Conservation (phyloP, 371 early-diverging fungal species). For the Mucor circinelloides region DNA sequence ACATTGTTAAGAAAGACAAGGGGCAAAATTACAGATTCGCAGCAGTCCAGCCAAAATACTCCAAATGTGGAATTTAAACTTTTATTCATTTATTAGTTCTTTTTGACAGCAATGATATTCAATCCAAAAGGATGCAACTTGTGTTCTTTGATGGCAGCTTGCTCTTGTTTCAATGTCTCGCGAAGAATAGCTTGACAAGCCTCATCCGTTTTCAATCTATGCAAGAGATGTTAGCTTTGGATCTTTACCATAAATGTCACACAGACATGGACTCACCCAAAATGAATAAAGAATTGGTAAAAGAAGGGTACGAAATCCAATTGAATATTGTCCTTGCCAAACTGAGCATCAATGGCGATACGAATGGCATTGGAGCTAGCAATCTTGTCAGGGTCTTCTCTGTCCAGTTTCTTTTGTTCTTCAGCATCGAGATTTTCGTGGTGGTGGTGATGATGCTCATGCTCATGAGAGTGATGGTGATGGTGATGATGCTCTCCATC, state of each 20-base stretch:
- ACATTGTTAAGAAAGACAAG: not conserved
- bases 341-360: slow-evolving; percentile 10
- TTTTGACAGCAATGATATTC: slow-evolving; percentile 8
- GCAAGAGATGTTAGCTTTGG: not conserved
- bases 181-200: slow-evolving; percentile 12
- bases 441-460: not conserved
- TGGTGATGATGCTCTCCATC: not conserved
- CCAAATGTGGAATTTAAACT: not conserved
- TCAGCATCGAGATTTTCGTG: not conserved
- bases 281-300: slow-evolving; percentile 8
- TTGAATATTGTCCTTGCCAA: slow-evolving; percentile 20
- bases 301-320: slow-evolving; percentile 15
- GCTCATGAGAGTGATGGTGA: not conserved
- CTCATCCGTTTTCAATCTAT: slow-evolving; percentile 26
- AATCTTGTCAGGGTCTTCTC: slow-evolving; percentile 9
- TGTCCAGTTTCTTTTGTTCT: not conserved
- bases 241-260: too few relatives aligned
- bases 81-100: not conserved
- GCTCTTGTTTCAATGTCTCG: slow-evolving; percentile 26
- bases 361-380: slow-evolving; percentile 5
- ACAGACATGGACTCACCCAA: slow-evolving; percentile 22
- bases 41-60: not conserved
- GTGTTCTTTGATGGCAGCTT: slow-evolving; percentile 5
- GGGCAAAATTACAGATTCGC: not conserved
- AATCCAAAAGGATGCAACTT: slow-evolving; percentile 10